Evolutionary conservation across 768 basidiomycete species (phyloP).

Genomic region (Boletus reticuloceps): DNA sequence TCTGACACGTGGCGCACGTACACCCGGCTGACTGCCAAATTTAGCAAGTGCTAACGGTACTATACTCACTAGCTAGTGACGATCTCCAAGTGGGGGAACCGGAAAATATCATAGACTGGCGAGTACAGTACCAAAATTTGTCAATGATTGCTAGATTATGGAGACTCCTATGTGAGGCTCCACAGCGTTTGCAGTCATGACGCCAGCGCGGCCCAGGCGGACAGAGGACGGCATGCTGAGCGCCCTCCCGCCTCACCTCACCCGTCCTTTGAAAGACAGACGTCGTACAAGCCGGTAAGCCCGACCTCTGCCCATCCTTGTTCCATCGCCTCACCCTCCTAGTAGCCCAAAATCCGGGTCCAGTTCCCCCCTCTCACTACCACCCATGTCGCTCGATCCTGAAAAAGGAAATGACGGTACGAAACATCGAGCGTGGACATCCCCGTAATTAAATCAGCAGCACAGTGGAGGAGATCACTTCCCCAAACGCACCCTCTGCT

Average conservation of each 20-base stretch:
- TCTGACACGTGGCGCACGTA: slow-evolving; percentile 3
- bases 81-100: background rate
- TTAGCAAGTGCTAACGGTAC: background rate
- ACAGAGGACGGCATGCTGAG: slow-evolving; percentile 1
- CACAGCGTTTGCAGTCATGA: background rate
- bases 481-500: background rate
- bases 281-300: slow-evolving; percentile 1
- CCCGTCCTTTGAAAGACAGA: slow-evolving; percentile 4
- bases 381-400: slow-evolving; percentile 5
- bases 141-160: no score
- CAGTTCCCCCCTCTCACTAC: slow-evolving; percentile 15
- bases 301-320: background rate
- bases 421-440: background rate
- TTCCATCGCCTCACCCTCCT: background rate
- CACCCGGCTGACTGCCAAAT: slow-evolving; percentile 2
- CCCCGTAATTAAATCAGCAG: slow-evolving; percentile 1
- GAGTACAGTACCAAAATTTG: no score
- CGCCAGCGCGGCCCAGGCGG: background rate
- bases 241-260: slow-evolving; percentile 14
- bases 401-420: slow-evolving; percentile 2
- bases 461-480: background rate
- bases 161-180: background rate
- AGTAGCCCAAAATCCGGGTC: background rate
- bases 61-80: background rate
- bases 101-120: no score